Evolutionary conservation across 805 yeast species (phyloP), one percentile per base, ranked within the genome.

Genomic region (Teunomyces gatunensis): DNA sequence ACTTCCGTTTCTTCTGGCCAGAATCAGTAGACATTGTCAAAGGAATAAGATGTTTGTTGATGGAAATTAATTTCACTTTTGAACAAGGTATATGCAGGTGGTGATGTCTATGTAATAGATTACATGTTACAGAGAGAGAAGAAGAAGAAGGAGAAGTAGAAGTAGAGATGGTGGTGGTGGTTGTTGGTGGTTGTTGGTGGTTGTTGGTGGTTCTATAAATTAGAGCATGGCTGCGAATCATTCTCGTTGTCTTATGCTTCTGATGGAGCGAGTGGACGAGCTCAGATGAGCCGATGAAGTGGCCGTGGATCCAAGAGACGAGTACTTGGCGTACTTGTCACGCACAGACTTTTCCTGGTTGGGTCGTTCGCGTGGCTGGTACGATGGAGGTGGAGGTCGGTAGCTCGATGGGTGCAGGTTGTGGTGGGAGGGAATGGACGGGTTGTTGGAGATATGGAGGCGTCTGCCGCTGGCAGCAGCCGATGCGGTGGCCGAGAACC

Each of bases 381-480:
- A 25, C 36, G 45, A 21, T 17, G 45, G 27, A 12, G 34, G n/a
- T 18, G 39, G 29, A 13, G 43, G 43, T 30, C 29, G 32, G 39
- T 11, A 15, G 23, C 23, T 20, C 10, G 34, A 25, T 5, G 41
- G 36, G 6, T 17, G 29, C 36, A 6, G 29, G 29, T 37, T 6
- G 28, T 13, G 12, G 13, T 37, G 40, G 40, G 29, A 9, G 10
- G 40, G 40, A 6, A 37, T 23, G 5, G 28, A n/a, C 4, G 40
- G 40, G 28, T 37, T 37, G 18, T 23, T 37, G 18, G 40, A 37
- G 4, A 48, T 42, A 25, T 46, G 48, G 6, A 52, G 36, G 18
- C 51, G 29, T 20, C 55, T 34, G 21, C 65, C 67, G 3, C 60
- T 54, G 15, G 75, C 74, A 10, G 68, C 67, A 2, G 75, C 74